These are phyloP conservation scores for Coemansia erecta DNA, from an alignment of 192 early-diverging fungal species.

Conservation along the genomic window DNA sequence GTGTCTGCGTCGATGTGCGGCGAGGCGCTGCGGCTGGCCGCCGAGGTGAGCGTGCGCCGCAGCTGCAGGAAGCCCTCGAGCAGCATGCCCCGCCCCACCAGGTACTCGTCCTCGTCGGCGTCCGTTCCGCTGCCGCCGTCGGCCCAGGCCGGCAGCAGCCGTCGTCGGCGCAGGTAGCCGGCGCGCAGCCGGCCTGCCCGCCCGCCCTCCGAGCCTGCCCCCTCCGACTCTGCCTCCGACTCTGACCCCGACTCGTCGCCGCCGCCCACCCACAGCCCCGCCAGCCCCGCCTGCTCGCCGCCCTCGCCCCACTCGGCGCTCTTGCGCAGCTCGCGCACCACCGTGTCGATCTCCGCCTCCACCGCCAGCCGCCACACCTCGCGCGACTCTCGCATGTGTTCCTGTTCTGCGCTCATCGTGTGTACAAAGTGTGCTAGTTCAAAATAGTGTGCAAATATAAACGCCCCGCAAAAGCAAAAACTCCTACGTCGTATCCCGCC, in stretches of 20 bases:
- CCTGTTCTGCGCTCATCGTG: conserved; percentile 1
- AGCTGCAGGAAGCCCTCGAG: conserved; percentile 44
- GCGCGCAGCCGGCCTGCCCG: not conserved
- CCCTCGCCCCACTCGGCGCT: conserved; percentile 47
- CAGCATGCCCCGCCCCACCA: conserved; percentile 16
- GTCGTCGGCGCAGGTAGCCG: too few relatives aligned
- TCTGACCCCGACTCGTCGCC: not conserved
- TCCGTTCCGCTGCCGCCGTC: too few relatives aligned
- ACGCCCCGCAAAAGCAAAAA: too few relatives aligned
- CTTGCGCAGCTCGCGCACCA: conserved; percentile 54
- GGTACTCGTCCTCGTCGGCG: conserved; percentile 32
- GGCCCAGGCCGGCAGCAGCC: too few relatives aligned
- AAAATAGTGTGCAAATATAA: too few relatives aligned
- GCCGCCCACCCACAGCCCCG: conserved; percentile 53
- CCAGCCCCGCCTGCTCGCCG: conserved; percentile 41
- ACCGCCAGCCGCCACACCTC: conserved; percentile 50
- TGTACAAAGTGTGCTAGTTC: not conserved
- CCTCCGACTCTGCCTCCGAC: conserved; percentile 2
- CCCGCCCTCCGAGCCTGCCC: conserved; percentile 33
- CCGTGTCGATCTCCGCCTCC: conserved; percentile 49
- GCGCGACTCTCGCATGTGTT: conserved; percentile 29
- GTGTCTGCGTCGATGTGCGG: conserved; percentile 53
- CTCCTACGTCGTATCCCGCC: too few relatives aligned
- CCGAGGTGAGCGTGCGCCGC: too few relatives aligned
- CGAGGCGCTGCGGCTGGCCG: too few relatives aligned